phyloP scores from a whole-genome alignment of 495 filamentous ascomycete species.

The Penicillium angulare region DNA sequence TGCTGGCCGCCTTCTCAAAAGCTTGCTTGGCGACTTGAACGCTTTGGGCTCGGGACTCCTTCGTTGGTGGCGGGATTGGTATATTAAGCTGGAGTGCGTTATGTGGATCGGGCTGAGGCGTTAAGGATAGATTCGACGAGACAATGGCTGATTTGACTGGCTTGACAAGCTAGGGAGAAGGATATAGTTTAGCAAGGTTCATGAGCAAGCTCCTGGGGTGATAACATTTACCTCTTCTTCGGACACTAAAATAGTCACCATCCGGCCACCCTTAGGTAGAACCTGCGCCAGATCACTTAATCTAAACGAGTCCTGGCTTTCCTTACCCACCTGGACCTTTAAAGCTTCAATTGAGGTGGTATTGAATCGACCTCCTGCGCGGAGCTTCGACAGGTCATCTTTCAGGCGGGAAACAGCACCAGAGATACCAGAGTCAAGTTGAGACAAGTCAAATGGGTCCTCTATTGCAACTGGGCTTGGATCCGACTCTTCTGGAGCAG shows the following conservation, averaged over 20 bases:
- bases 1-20: conserved; percentile 55
- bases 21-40: conserved; percentile 57
- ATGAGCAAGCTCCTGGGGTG: neutral
- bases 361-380: conserved; percentile 66
- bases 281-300: conserved; percentile 76
- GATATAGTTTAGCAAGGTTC: neutral
- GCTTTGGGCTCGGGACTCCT: conserved; percentile 55
- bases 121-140: conserved; percentile 64
- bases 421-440: conserved; percentile 59
- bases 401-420: conserved; percentile 55
- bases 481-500: conserved; percentile 6
- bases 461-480: conserved; percentile 22
- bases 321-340: conserved; percentile 58
- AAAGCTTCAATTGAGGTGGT: conserved; percentile 64
- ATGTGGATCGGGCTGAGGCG: conserved; percentile 66
- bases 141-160: conserved; percentile 70
- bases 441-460: conserved; percentile 68
- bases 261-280: conserved; percentile 66
- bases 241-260: conserved; percentile 61
- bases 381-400: conserved; percentile 64
- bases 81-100: conserved; percentile 71
- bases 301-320: conserved; percentile 43
- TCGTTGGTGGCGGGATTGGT: conserved; percentile 66
- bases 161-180: conserved; percentile 57
- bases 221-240: conserved; percentile 55